A percentile compares a stretch with the other conserved stretches of the same genome.
These are phyloP conservation scores for Thymus mandschuricus DNA, from an alignment of 257 asterid genomes.

Conservation along the genomic window DNA sequence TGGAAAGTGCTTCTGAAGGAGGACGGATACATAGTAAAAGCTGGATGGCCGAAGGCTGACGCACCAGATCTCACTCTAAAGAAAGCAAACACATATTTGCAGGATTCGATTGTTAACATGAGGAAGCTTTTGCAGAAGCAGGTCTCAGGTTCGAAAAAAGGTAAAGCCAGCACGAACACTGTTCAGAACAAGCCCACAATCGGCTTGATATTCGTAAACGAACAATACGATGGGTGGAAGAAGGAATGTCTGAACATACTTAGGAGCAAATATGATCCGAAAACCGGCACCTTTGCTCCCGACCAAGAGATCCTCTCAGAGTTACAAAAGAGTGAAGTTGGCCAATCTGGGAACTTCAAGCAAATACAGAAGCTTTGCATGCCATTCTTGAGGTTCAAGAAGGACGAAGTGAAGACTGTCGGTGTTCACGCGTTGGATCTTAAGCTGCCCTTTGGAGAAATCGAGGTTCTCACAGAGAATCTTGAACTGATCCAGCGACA, in stretches of 20 bases:
- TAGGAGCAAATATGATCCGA: conserved; percentile 53
- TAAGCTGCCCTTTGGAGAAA: conserved; percentile 86
- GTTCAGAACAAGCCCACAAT: conserved; percentile 57
- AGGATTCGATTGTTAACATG: conserved; percentile 70
- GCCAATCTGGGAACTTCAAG: conserved; percentile 63
- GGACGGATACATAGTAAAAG: conserved; percentile 68
- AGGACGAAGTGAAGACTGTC: conserved; percentile 69
- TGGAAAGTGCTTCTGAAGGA: conserved; percentile 80
- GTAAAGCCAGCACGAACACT: conserved; percentile 38
- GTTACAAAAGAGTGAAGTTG: conserved; percentile 65
- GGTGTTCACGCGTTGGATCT: conserved; percentile 79
- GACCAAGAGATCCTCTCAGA: conserved; percentile 79
- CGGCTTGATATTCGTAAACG: conserved; percentile 73
- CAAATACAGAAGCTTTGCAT: conserved; percentile 78
- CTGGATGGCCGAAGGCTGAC: conserved; percentile 83
- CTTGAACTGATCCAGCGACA: conserved; percentile 71
- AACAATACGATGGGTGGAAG: conserved; percentile 88
- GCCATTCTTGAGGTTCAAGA: conserved; percentile 94
- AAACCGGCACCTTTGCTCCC: conserved; percentile 58
- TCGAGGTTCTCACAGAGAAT: conserved; percentile 71
- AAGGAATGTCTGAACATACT: conserved; percentile 74
- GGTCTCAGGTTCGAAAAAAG: conserved; percentile 71
- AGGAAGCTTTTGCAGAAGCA: conserved; percentile 94
- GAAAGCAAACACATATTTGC: conserved; percentile 80
- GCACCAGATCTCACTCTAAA: conserved; percentile 74